Evolutionary conservation across 2,329 filamentous ascomycete species (phyloP).

Genomic region (Aciculosporium take): DNA sequence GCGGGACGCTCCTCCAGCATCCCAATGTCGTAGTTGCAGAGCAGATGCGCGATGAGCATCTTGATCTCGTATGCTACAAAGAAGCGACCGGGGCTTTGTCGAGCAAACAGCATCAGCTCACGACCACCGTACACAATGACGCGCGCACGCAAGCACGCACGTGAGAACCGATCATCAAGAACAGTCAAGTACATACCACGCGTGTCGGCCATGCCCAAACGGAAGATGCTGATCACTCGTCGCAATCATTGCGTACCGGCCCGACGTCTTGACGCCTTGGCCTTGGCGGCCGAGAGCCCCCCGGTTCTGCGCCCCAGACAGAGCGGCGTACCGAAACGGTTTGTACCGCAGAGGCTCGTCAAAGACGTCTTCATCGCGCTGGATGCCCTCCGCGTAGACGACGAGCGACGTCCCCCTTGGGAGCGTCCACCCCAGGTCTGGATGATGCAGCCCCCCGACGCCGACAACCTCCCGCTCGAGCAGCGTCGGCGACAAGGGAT

Average conservation of each 20-base stretch:
- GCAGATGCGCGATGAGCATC: conserved; percentile 34
- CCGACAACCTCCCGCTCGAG: conserved; percentile 31
- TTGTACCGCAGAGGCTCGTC: conserved; percentile 28
- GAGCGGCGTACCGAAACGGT: conserved; percentile 32
- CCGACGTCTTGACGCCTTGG: conserved; percentile 19
- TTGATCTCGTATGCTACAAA: conserved; percentile 43
- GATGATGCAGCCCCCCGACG: conserved; percentile 28
- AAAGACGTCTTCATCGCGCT: conserved; percentile 32
- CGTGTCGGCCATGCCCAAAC: conserved; percentile 44
- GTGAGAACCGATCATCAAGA: no score
- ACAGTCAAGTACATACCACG: conserved; percentile 18
- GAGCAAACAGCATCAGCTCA: no score
- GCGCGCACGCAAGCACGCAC: no score
- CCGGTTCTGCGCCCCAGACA: conserved; percentile 24
- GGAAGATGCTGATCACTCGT: conserved; percentile 35
- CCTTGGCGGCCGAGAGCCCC: conserved; percentile 10
- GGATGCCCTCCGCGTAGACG: conserved; percentile 28
- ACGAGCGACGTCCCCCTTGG: conserved; percentile 29
- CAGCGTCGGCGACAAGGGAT: conserved; percentile 31
- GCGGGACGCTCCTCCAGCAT: conserved; percentile 24
- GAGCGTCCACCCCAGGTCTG: conserved; percentile 16
- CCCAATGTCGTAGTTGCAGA: conserved; percentile 39
- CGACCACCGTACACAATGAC: no score
- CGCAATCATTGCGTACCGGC: conserved; percentile 30
- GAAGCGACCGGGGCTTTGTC: conserved; percentile 40